phyloP scores from a whole-genome alignment of 148 eudicot genomes.

The Rhododendron vialii region DNA sequence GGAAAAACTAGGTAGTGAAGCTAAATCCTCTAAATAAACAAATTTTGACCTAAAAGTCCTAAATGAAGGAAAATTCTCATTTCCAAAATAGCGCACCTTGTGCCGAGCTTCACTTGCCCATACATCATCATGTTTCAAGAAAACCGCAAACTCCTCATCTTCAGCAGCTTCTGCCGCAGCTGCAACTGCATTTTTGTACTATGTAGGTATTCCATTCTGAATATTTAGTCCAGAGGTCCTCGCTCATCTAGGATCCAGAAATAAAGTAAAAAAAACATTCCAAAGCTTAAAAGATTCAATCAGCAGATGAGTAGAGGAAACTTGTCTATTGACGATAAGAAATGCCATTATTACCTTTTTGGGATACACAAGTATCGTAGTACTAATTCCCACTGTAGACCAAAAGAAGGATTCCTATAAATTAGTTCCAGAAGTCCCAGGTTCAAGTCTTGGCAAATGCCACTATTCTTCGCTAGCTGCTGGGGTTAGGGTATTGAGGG shows the following conservation, averaged over 20 bases:
- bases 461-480: no score
- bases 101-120: conserved; percentile 70
- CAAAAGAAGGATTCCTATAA: no score
- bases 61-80: not conserved
- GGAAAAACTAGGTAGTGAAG: conserved; percentile 8
- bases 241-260: conserved; percentile 57
- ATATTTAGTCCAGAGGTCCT: conserved; percentile 94
- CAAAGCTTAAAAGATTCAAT: not conserved
- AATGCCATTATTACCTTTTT: conserved; percentile 43
- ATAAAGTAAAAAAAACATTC: not conserved
- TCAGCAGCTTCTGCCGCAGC: conserved; percentile 98
- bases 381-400: no score
- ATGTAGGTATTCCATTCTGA: conserved; percentile 88
- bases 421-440: no score
- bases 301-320: not conserved
- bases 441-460: no score
- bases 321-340: not conserved
- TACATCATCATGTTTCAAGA: conserved; percentile 78
- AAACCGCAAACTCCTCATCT: conserved; percentile 85
- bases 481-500: no score
- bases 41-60: not conserved
- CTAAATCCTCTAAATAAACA: not conserved
- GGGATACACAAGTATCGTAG: conserved; percentile 18
- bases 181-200: conserved; percentile 84
- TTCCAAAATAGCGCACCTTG: not conserved